phyloP scores from a whole-genome alignment of 73 alveolate species.

The Symbiodinium natans region DNA sequence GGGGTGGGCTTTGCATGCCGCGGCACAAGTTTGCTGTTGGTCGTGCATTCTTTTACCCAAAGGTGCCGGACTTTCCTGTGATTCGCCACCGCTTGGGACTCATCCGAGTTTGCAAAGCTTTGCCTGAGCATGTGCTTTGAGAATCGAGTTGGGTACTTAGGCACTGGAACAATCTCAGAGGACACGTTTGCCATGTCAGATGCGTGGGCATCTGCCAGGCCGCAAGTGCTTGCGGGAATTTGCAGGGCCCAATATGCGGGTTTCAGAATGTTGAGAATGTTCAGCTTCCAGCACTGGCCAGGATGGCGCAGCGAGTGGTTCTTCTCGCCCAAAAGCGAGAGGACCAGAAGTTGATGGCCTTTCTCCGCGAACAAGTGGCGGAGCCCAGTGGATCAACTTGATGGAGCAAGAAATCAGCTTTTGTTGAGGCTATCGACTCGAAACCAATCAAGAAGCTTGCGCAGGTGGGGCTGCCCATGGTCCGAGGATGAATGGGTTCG shows the following conservation, averaged over 20 bases:
- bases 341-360: conserved; percentile 32
- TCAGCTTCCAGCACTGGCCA: background rate
- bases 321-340: conserved; percentile 55
- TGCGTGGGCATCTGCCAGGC: conserved; percentile 78
- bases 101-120: background rate
- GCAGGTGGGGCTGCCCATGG: background rate
- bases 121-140: too few species aligned
- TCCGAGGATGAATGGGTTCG: too few species aligned
- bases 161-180: conserved; percentile 52
- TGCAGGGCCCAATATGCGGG: background rate
- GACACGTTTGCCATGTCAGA: conserved; percentile 62
- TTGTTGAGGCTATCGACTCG: conserved; percentile 30
- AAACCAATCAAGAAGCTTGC: conserved; percentile 44
- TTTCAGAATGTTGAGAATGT: background rate
- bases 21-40: too few species aligned
- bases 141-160: background rate
- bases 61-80: conserved; percentile 75
- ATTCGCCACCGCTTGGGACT: conserved; percentile 31
- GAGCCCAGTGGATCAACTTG: too few species aligned
- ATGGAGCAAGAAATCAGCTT: background rate
- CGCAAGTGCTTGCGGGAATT: background rate
- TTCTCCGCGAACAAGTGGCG: conserved; percentile 14
- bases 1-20: background rate
- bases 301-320: conserved; percentile 74
- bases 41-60: background rate